These are phyloP conservation scores for Goniomonas avonlea DNA, from an alignment of 78 protist species.

Conservation along the genomic window DNA sequence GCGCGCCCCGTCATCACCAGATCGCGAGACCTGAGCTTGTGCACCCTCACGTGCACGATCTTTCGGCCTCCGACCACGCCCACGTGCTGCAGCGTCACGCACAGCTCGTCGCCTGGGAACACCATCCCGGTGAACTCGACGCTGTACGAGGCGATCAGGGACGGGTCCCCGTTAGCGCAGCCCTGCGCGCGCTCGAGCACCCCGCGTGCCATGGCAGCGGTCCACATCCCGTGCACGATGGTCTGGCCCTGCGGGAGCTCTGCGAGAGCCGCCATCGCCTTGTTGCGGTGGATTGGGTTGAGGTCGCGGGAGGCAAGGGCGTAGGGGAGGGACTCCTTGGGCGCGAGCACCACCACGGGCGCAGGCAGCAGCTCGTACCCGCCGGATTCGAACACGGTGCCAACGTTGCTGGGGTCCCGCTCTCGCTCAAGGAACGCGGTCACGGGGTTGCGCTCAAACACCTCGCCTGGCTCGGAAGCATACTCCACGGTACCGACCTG, in stretches of 20 bases:
- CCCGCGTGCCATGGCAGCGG: conserved; percentile 34
- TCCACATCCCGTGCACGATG: conserved; percentile 68
- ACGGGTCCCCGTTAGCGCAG: conserved; percentile 40
- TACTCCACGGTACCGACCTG: too few species aligned
- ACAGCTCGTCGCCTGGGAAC: conserved; percentile 31
- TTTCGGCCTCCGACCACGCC: conserved; percentile 46
- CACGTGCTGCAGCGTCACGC: conserved; percentile 25
- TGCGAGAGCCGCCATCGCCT: conserved; percentile 33
- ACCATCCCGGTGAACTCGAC: conserved; percentile 56
- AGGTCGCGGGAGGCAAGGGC: conserved; percentile 43
- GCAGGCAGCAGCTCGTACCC: not conserved
- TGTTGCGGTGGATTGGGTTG: conserved; percentile 63
- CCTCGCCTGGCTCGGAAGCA: too few species aligned
- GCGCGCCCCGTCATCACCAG: conserved; percentile 12
- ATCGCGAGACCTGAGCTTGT: too few species aligned
- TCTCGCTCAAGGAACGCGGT: conserved; percentile 7
- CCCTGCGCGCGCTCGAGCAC: conserved; percentile 45
- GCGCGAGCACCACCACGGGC: not conserved
- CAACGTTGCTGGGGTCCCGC: too few species aligned
- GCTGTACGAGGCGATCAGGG: conserved; percentile 5
- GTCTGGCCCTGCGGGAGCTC: conserved; percentile 41
- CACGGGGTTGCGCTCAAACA: conserved; percentile 34
- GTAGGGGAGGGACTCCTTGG: conserved; percentile 13
- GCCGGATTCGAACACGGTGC: too few species aligned
- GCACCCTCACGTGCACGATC: conserved; percentile 39